Evolutionary conservation across 148 eudicot genomes (phyloP).

Genomic region (Chenopodium berlandieri): DNA sequence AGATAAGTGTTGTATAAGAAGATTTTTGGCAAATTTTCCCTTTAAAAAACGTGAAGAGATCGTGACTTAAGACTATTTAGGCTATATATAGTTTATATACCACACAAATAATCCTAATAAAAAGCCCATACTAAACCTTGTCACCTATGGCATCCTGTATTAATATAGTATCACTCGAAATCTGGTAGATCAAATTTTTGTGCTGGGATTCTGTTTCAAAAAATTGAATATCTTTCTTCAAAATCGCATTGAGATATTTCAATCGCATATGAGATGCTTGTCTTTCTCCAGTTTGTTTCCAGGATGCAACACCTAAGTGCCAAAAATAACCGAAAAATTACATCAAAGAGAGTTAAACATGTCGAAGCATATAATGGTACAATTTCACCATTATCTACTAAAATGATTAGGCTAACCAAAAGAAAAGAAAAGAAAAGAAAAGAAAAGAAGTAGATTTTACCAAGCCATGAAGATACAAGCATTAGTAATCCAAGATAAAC

Average conservation of each 20-base stretch:
- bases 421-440: no score
- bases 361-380: no score
- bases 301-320: constrained; percentile 47
- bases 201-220: constrained; percentile 54
- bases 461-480: constrained; percentile 56
- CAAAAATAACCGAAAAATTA: neutral
- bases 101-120: no score
- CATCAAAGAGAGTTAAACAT: no score
- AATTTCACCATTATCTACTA: no score
- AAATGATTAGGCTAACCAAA: no score
- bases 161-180: constrained; percentile 55
- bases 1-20: no score
- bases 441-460: constrained; percentile 24
- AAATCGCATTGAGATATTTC: constrained; percentile 47
- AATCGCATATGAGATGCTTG: constrained; percentile 47
- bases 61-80: no score
- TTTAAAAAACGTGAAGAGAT: no score
- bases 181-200: constrained; percentile 41
- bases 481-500: constrained; percentile 56
- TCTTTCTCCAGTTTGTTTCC: constrained; percentile 70
- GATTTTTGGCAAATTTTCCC: no score
- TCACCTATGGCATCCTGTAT: constrained; percentile 69
- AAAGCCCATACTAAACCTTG: constrained; percentile 36
- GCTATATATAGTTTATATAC: no score
- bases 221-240: constrained; percentile 43